Evolutionary conservation across 2,329 filamentous ascomycete genomes (phyloP).

Genomic region (Fonsecaea nubica): DNA sequence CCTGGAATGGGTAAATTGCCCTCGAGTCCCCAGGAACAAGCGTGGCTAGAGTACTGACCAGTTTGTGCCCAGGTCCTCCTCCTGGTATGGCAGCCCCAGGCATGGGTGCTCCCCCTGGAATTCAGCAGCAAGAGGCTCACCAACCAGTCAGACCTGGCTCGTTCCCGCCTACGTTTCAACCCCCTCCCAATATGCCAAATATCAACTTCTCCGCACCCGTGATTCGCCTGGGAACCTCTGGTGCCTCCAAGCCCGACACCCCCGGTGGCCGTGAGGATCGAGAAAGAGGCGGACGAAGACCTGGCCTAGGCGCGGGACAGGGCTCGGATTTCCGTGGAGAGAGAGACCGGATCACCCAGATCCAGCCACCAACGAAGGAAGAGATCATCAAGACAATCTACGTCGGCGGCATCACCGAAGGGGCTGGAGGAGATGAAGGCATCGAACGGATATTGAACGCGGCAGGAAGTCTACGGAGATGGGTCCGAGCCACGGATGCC

Average conservation of each 20-base stretch:
- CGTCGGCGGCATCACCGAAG: slow-evolving; percentile 82
- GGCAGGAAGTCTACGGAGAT: slow-evolving; percentile 81
- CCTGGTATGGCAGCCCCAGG: slow-evolving; percentile 80
- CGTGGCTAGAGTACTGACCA: slow-evolving; percentile 30
- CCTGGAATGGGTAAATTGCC: slow-evolving; percentile 76
- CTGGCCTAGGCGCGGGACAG: slow-evolving; percentile 64
- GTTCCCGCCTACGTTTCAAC: slow-evolving; percentile 83
- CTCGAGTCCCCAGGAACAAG: slow-evolving; percentile 6
- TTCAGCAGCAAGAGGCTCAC: slow-evolving; percentile 74
- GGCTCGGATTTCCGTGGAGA: slow-evolving; percentile 59
- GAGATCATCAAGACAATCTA: slow-evolving; percentile 93
- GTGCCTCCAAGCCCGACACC: slow-evolving; percentile 64
- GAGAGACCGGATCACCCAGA: slow-evolving; percentile 70
- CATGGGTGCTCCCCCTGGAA: slow-evolving; percentile 77
- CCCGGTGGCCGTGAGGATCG: slow-evolving; percentile 54
- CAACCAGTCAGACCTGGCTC: slow-evolving; percentile 81
- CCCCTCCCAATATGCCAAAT: slow-evolving; percentile 89
- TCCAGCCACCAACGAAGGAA: slow-evolving; percentile 83
- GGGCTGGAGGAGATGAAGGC: slow-evolving; percentile 75
- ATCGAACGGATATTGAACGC: slow-evolving; percentile 78
- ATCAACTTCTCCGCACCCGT: slow-evolving; percentile 98
- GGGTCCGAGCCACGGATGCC: slow-evolving; percentile 80
- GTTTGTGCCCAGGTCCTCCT: slow-evolving; percentile 65
- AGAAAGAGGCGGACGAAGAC: slow-evolving; percentile 58
- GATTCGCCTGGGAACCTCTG: slow-evolving; percentile 85